Evolutionary conservation across 306 rosid genomes (phyloP).

Genomic region (Malus orientalis): DNA sequence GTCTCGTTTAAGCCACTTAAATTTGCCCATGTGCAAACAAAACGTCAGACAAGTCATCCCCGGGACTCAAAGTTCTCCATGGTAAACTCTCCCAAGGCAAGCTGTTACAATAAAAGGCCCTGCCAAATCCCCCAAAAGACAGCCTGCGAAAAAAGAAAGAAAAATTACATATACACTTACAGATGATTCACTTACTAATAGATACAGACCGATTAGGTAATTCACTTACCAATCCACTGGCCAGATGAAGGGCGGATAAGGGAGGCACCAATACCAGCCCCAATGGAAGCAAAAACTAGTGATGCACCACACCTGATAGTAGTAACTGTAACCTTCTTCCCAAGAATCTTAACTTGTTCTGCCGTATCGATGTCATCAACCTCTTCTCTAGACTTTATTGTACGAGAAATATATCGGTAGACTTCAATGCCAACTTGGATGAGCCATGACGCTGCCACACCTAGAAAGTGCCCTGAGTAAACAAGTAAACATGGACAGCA

Average conservation of each 20-base stretch:
- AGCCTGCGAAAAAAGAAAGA: slow-evolving; percentile 38
- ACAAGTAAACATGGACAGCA: slow-evolving; percentile 2
- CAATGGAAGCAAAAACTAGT: slow-evolving; percentile 67
- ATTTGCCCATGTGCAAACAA: slow-evolving; percentile 15
- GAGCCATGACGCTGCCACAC: slow-evolving; percentile 76
- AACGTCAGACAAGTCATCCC: slow-evolving; percentile 6
- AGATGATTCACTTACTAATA: not conserved
- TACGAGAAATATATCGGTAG: slow-evolving; percentile 26
- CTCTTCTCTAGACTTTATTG: slow-evolving; percentile 24
- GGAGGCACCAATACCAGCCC: slow-evolving; percentile 73
- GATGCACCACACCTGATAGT: slow-evolving; percentile 60
- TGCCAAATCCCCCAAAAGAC: slow-evolving; percentile 63
- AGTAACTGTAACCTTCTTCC: slow-evolving; percentile 37
- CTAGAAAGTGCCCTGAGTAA: slow-evolving; percentile 56
- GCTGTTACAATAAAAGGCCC: slow-evolving; percentile 61
- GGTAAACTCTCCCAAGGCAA: slow-evolving; percentile 28
- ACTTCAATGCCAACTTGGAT: slow-evolving; percentile 67
- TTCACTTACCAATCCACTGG: slow-evolving; percentile 71
- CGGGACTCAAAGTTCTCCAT: slow-evolving; percentile 27
- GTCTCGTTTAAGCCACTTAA: not conserved
- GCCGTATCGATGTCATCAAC: slow-evolving; percentile 22
- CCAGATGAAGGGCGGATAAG: slow-evolving; percentile 59
- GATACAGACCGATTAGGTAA: not conserved
- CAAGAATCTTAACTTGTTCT: slow-evolving; percentile 30
- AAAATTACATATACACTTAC: too few relatives aligned